phyloP scores from a whole-genome alignment of 164 flowering plant genomes.

The Vitis rotundifolia region DNA sequence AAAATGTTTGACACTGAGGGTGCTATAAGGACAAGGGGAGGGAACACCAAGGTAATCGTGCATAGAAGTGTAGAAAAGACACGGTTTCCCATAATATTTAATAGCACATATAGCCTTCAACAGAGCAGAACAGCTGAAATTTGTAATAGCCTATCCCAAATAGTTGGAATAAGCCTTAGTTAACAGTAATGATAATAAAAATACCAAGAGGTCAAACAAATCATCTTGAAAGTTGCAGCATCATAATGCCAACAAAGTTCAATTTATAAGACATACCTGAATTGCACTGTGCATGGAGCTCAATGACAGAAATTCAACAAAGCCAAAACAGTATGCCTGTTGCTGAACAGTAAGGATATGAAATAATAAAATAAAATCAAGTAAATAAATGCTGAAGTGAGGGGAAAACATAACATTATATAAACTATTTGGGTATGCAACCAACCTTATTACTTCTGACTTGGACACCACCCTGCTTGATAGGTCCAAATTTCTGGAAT shows the following conservation, averaged over 20 bases:
- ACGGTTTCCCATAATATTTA: not conserved
- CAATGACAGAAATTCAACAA: slow-evolving; percentile 69
- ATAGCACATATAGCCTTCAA: not conserved
- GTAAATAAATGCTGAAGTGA: not conserved
- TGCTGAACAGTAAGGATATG: slow-evolving; percentile 30
- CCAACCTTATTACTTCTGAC: slow-evolving; percentile 78
- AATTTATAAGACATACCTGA: slow-evolving; percentile 40
- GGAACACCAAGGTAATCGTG: not conserved
- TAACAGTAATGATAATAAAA: not conserved
- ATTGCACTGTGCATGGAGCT: slow-evolving; percentile 65
- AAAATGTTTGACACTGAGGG: not conserved
- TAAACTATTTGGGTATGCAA: not conserved
- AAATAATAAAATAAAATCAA: not conserved
- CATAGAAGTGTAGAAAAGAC: not conserved
- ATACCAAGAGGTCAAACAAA: not conserved
- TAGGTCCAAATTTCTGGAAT: slow-evolving; percentile 75
- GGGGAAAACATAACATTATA: not conserved
- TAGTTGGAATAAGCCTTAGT: not conserved
- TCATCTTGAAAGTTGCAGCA: not conserved
- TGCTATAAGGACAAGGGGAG: not conserved
- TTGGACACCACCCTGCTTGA: slow-evolving; percentile 77
- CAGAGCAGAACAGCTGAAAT: not conserved
- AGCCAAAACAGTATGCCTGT: slow-evolving; percentile 84
- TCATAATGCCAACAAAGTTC: not conserved
- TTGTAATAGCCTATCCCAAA: not conserved